Conservation (phyloP, 805 yeast genomes). For the Myxozyma monticola region DNA sequence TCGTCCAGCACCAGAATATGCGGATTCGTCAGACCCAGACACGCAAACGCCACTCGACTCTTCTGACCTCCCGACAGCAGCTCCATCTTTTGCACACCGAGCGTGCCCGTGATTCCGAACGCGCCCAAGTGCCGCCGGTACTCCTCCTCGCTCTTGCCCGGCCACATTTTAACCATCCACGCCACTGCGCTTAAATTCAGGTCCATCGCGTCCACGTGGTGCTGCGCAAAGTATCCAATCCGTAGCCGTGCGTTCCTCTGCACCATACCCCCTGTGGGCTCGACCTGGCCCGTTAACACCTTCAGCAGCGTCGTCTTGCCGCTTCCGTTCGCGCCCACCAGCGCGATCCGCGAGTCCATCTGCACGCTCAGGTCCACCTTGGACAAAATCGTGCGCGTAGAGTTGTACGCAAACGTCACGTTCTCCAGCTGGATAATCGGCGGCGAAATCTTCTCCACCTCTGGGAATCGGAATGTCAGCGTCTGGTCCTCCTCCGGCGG, state of each 20-base stretch:
- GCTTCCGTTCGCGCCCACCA: constrained; percentile 99
- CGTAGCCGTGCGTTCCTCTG: constrained; percentile 81
- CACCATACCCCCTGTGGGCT: constrained; percentile 76
- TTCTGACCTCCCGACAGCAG: constrained; percentile 96
- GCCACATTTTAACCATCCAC: constrained; percentile 88
- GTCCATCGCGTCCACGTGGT: constrained; percentile 98
- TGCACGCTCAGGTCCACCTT: constrained; percentile 88
- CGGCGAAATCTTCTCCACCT: constrained; percentile 88
- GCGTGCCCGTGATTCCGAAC: constrained; percentile 93
- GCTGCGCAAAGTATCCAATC: constrained; percentile 97
- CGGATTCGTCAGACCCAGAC: constrained; percentile 84
- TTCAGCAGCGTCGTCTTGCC: constrained; percentile 96
- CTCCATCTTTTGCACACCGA: constrained; percentile 88
- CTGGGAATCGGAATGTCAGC: constrained; percentile 88
- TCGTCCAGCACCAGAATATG: constrained; percentile 92
- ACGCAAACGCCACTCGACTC: constrained; percentile 97
- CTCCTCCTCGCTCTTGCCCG: constrained; percentile 94
- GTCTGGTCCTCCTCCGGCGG: constrained; percentile 91
- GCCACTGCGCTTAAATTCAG: constrained; percentile 78
- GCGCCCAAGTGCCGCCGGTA: constrained; percentile 95
- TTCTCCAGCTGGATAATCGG: constrained; percentile 87
- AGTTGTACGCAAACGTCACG: constrained; percentile 78
- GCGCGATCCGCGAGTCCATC: constrained; percentile 90
- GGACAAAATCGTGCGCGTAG: constrained; percentile 62
- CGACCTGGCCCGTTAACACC: constrained; percentile 72